These are phyloP conservation scores for Lachancea lanzarotensis DNA, from an alignment of 805 yeast genomes.

Conservation along the genomic window DNA sequence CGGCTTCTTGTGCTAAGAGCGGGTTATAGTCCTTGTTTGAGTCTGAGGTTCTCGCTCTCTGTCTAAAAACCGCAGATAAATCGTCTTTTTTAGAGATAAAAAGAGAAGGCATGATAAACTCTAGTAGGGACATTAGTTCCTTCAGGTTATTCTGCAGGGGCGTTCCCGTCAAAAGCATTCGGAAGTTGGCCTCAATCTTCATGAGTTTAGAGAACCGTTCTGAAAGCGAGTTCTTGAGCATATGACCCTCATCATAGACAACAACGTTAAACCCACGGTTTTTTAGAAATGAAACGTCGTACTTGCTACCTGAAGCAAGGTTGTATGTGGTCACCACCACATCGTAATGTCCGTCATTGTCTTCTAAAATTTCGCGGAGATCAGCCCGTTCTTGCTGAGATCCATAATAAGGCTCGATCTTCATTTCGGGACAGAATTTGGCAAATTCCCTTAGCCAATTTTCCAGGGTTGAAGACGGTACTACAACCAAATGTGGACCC, in stretches of 20 bases:
- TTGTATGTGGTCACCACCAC: conserved; percentile 93
- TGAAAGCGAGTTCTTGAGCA: conserved; percentile 82
- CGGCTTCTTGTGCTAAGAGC: conserved; percentile 82
- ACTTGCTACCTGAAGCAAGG: conserved; percentile 79
- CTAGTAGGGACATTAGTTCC: conserved; percentile 83
- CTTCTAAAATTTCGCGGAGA: conserved; percentile 59
- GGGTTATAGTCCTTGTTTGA: conserved; percentile 59
- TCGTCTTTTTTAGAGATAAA: conserved; percentile 81
- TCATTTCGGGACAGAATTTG: conserved; percentile 75
- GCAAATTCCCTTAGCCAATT: conserved; percentile 95
- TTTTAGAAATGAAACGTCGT: conserved; percentile 73
- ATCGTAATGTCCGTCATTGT: conserved; percentile 55
- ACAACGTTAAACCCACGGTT: conserved; percentile 74
- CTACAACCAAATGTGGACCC: conserved; percentile 90
- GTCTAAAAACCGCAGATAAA: conserved; percentile 75
- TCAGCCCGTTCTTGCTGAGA: conserved; percentile 78
- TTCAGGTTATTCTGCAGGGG: conserved; percentile 90
- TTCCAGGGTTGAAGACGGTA: conserved; percentile 93
- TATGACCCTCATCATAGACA: conserved; percentile 96
- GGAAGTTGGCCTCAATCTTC: conserved; percentile 75
- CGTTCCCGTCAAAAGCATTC: conserved; percentile 89
- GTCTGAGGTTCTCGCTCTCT: conserved; percentile 67
- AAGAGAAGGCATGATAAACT: conserved; percentile 80
- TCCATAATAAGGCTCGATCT: conserved; percentile 92
- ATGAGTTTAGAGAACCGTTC: conserved; percentile 85